A percentile compares a stretch with the other conserved stretches of the same genome.
phyloP scores from a whole-genome alignment of 1,284 basidiomycete genomes.

The Lignosus rhinocerotis region DNA sequence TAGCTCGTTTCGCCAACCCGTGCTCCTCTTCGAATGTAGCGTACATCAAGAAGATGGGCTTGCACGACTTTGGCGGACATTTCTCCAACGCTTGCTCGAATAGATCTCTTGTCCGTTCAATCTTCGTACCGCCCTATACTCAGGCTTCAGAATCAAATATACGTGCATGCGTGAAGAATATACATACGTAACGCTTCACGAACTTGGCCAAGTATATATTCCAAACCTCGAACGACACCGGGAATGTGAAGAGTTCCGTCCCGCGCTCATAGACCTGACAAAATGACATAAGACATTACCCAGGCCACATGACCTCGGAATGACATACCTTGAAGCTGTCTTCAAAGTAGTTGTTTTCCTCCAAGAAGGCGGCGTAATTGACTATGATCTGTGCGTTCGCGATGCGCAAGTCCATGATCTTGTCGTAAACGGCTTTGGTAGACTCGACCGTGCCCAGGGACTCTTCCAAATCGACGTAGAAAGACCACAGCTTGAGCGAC shows the following conservation, averaged over 20 bases:
- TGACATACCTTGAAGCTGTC: conserved; percentile 89
- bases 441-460: conserved; percentile 93
- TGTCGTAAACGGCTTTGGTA: conserved; percentile 93
- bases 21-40: conserved; percentile 93
- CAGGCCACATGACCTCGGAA: background rate
- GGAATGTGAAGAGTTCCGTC: conserved; percentile 97
- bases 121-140: conserved; percentile 81
- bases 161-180: background rate
- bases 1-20: conserved; percentile 93
- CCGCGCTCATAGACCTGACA: conserved; percentile 91
- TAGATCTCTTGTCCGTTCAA: conserved; percentile 93
- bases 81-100: conserved; percentile 98
- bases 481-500: conserved; percentile 97
- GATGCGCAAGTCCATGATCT: conserved; percentile 95
- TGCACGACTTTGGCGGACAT: conserved; percentile 93
- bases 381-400: conserved; percentile 98
- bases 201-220: conserved; percentile 99
- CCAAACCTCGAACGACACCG: conserved; percentile 98
- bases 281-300: background rate
- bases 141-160: background rate
- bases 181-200: conserved; percentile 88
- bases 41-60: conserved; percentile 95
- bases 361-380: conserved; percentile 96
- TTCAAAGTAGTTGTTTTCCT: conserved; percentile 98
- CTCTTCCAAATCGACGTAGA: conserved; percentile 97